A percentile compares a stretch with the other conserved stretches of the same genome.
Conservation (phyloP, 2,329 filamentous ascomycete species). For the Colletotrichum eremochloae region DNA sequence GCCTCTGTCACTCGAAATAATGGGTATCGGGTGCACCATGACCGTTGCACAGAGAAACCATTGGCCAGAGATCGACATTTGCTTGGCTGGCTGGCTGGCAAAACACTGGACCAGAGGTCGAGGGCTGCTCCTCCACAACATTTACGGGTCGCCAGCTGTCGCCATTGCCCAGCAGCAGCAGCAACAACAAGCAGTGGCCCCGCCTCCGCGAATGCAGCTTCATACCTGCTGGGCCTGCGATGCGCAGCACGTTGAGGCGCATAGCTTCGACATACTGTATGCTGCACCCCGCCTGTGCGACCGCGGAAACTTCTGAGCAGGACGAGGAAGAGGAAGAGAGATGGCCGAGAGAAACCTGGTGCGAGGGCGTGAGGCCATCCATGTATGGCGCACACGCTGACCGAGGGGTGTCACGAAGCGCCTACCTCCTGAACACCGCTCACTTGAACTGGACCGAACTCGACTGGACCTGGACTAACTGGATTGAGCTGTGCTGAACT, state of each 20-base stretch:
- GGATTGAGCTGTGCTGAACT: background rate
- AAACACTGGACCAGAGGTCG: conserved; percentile 15
- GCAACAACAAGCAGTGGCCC: background rate
- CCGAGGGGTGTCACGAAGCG: conserved; percentile 5
- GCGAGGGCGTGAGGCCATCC: background rate
- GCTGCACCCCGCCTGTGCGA: conserved; percentile 27
- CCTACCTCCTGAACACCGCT: background rate
- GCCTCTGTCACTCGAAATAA: conserved; percentile 6
- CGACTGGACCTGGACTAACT: conserved; percentile 10
- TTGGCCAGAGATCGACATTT: conserved; percentile 19
- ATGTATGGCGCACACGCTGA: conserved; percentile 2
- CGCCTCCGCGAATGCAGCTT: background rate
- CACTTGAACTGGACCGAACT: conserved; percentile 5
- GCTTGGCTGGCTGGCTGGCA: conserved; percentile 23
- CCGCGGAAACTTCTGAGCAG: background rate
- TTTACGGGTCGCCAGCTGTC: conserved; percentile 38
- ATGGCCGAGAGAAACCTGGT: background rate
- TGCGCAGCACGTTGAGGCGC: conserved; percentile 26
- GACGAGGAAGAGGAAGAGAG: background rate
- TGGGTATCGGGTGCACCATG: conserved; percentile 14
- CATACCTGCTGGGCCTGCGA: conserved; percentile 12
- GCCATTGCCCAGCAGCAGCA: conserved; percentile 12
- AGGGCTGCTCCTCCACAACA: conserved; percentile 28
- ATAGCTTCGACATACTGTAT: conserved; percentile 17
- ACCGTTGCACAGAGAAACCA: conserved; percentile 27